A percentile compares a stretch with the other conserved stretches of the same genome.
Evolutionary conservation across 176 grass and related monocot species (phyloP).

Genomic region (Oryza officinalis): DNA sequence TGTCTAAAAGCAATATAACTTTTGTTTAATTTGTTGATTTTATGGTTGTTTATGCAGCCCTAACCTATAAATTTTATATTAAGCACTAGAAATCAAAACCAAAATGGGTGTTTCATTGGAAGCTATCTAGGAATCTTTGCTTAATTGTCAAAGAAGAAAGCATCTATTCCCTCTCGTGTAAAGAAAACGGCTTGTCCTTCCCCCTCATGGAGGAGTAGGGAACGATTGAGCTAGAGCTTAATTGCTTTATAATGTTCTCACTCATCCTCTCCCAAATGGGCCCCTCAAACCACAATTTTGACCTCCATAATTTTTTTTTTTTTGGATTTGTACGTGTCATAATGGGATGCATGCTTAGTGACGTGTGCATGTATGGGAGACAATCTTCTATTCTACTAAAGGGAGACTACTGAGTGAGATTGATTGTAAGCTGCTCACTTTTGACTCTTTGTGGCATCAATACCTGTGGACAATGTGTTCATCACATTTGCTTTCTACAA

Average conservation of each 20-base stretch:
- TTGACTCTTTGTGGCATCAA: not conserved
- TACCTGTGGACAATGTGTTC: not conserved
- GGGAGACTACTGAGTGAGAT: not conserved
- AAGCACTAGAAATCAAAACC: not conserved
- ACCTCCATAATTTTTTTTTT: constrained; percentile 26
- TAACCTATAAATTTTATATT: not conserved
- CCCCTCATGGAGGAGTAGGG: constrained; percentile 17
- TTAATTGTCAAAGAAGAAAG: constrained; percentile 81
- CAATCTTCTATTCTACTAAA: constrained; percentile 55
- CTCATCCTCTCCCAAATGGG: constrained; percentile 41
- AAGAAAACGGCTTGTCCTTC: constrained; percentile 43
- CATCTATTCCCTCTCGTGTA: constrained; percentile 70
- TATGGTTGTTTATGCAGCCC: not conserved
- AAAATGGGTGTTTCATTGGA: constrained; percentile 32
- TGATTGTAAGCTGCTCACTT: not conserved
- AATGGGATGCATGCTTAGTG: constrained; percentile 14
- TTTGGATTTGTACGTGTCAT: constrained; percentile 34
- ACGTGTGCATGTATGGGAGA: constrained; percentile 36
- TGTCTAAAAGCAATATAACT: not conserved
- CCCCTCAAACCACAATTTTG: constrained; percentile 30
- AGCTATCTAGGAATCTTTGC: constrained; percentile 39
- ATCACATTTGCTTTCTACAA: not conserved
- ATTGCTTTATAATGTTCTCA: constrained; percentile 51
- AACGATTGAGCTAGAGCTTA: not conserved
- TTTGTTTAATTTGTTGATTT: not conserved